Base-by-base conservation (phyloP, 108 stramenopile genomes). In the Ochromonas danica region DNA sequence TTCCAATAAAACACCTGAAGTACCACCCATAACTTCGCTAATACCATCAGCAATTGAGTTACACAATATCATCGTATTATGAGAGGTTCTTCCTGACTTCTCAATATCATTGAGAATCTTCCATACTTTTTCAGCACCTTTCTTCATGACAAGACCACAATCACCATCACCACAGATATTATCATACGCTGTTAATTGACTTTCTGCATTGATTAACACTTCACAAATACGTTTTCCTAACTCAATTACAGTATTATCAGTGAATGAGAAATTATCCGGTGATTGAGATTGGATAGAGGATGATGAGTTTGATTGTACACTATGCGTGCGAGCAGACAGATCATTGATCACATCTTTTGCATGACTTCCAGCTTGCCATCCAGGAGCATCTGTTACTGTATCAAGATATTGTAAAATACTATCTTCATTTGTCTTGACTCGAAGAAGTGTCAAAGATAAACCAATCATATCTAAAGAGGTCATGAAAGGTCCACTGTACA, bases 381-480 rank as follows among this genome's bases (percentile, higher is more conserved):
- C 94, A 2, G 92, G 91, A 1, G 96, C 91, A 79, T 83, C 81
- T 14, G 93, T 94, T 0, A 86, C 79, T 0, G 90, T 91, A 80
- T 98, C 97, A 78, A 98, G 81, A 17, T 86, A 80, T 2, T 43
- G 35, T 10, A 79, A 0, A 27, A 41, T 22, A n/a, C n/a, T n/a
- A 70, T 70, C 17, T 40, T 72, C 42, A 6, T 93, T 27, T 78
- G 89, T 72, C 3, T 87, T 87, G 1, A 81, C 79, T 35, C 77
- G 72, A 43, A 78, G 75, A 0, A 82, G 79, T 57, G 93, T 80
- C 39, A 97, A 71, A 45, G 89, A 90, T 1, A 95, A 93, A 35
- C 98, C 98, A 39, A 90, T 90, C 95, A 96, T 97, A 82, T 97
- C 92, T 75, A 99, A 93, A 30, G 92, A 87, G 3, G 96, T 97